Conservation (phyloP, 192 early-diverging fungal genomes). For the Paraglomus occultum region DNA sequence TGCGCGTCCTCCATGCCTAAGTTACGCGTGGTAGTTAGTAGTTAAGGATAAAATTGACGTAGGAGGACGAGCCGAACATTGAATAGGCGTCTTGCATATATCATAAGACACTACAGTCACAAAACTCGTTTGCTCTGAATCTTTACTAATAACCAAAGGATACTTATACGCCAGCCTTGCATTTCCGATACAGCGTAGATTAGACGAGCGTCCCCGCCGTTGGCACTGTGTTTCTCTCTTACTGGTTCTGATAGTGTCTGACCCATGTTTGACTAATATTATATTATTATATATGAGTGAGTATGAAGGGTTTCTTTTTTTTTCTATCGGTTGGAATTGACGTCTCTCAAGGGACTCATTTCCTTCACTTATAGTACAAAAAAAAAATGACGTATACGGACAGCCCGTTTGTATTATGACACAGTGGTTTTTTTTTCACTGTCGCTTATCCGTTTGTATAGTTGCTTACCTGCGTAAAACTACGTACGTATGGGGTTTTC, state of each 20-base stretch:
- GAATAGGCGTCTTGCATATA: background rate
- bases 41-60: background rate
- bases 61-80: background rate
- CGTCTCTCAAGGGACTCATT: no score
- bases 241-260: conserved; percentile 96
- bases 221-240: conserved; percentile 80
- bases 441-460: no score
- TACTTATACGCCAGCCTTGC: conserved; percentile 97
- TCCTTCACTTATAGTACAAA: no score
- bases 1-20: conserved; percentile 98
- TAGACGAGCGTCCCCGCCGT: conserved; percentile 71
- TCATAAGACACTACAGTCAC: background rate
- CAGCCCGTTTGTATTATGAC: no score
- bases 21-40: background rate
- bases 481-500: no score
- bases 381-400: no score
- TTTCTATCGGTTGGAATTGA: no score
- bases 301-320: no score
- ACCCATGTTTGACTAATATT: conserved; percentile 68
- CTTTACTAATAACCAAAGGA: conserved; percentile 11
- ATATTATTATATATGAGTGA: no score
- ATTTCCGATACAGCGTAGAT: conserved; percentile 86
- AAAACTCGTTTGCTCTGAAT: background rate
- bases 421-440: no score
- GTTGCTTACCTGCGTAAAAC: no score